These are phyloP conservation scores for Acanthamoeba royreba DNA, from an alignment of 208 protist genomes.

Conservation along the genomic window DNA sequence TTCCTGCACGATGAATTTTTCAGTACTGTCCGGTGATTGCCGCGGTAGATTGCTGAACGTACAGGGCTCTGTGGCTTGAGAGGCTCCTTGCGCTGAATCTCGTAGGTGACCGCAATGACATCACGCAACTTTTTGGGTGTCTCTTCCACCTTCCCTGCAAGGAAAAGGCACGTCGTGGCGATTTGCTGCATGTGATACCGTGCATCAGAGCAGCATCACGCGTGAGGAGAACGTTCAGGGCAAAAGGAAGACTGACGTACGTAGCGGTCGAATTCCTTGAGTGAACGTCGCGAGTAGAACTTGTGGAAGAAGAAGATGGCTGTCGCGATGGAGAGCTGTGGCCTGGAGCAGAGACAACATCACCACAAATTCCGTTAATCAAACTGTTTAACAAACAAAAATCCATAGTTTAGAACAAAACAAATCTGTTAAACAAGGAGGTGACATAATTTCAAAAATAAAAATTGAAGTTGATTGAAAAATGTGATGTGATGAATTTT, in stretches of 20 bases:
- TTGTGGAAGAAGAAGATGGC: slow-evolving; percentile 82
- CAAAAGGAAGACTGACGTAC: slow-evolving; percentile 53
- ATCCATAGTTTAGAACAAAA: background rate
- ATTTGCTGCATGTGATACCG: slow-evolving; percentile 50
- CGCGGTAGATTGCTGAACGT: background rate
- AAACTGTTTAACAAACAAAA: background rate
- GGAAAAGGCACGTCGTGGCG: slow-evolving; percentile 77
- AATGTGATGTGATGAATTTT: no score
- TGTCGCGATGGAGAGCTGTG: slow-evolving; percentile 83
- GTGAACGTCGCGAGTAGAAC: slow-evolving; percentile 77
- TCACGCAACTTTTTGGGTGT: slow-evolving; percentile 78
- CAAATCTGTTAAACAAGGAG: background rate
- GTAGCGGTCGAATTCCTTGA: slow-evolving; percentile 71
- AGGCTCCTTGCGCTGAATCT: background rate
- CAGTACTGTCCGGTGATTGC: background rate
- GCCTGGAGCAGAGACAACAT: background rate
- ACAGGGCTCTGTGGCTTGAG: slow-evolving; percentile 43
- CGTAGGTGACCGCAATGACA: slow-evolving; percentile 64
- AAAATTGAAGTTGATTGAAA: background rate
- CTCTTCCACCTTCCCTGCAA: slow-evolving; percentile 85
- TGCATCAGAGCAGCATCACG: background rate
- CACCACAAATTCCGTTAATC: background rate
- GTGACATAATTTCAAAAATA: background rate
- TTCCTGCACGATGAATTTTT: slow-evolving; percentile 13
- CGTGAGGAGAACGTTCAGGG: background rate